phyloP scores from a whole-genome alignment of 805 yeast genomes.

The Clavispora fructus region DNA sequence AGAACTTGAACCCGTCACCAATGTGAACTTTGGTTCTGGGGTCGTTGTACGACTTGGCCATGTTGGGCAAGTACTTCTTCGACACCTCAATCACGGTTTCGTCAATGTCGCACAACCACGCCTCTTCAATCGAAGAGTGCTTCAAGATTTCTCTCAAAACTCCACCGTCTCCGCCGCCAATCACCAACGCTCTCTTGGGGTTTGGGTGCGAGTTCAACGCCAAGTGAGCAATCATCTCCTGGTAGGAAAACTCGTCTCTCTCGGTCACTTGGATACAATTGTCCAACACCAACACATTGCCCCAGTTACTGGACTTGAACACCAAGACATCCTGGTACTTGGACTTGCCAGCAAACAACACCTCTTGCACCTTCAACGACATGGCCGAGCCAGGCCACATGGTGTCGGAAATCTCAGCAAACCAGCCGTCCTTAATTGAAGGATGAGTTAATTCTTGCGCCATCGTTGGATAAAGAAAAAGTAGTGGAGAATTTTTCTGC shows the following conservation, averaged over 20 bases:
- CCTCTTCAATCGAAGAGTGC: constrained; percentile 81
- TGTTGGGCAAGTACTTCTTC: constrained; percentile 80
- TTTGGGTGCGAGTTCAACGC: constrained; percentile 90
- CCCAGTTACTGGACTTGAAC: constrained; percentile 89
- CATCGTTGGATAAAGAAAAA: constrained; percentile 4
- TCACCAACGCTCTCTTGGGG: constrained; percentile 89
- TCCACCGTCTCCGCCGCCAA: constrained; percentile 99
- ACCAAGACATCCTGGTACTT: constrained; percentile 91
- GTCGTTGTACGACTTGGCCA: constrained; percentile 79
- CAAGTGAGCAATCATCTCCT: constrained; percentile 96
- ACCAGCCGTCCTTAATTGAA: constrained; percentile 84
- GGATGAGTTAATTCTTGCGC: constrained; percentile 48
- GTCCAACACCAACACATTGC: constrained; percentile 91
- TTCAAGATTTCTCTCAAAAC: constrained; percentile 92
- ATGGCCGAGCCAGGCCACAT: constrained; percentile 99
- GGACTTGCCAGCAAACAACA: constrained; percentile 79
- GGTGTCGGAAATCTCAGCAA: constrained; percentile 88
- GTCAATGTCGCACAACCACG: constrained; percentile 90
- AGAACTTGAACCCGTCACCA: constrained; percentile 97
- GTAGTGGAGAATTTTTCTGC: not conserved
- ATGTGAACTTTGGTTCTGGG: constrained; percentile 88
- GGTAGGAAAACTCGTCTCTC: constrained; percentile 95
- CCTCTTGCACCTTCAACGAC: constrained; percentile 81
- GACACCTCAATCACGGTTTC: constrained; percentile 86
- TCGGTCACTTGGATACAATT: constrained; percentile 95